Percentiles rank a stretch among this genome's conserved stretches.
Conservation (phyloP, 106 monocot genomes). For the Xerophyta viscosa region DNA sequence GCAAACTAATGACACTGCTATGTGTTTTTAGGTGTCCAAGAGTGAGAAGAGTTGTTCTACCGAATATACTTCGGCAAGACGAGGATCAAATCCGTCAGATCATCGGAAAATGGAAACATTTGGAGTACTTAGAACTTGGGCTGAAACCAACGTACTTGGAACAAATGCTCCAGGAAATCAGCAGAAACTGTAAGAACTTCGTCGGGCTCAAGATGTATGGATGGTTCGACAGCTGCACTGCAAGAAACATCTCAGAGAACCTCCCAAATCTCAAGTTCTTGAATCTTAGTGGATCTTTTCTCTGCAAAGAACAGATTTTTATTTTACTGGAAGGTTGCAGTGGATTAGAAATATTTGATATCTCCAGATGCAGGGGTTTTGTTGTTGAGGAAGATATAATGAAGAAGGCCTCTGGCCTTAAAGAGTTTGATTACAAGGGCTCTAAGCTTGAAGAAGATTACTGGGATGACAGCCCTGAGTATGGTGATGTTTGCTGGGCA, state of each 20-base stretch:
- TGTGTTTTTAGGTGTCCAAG: conserved; percentile 11
- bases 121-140: conserved; percentile 6
- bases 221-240: not conserved
- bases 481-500: conserved; percentile 1
- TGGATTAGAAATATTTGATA: not conserved
- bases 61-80: not conserved
- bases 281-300: conserved; percentile 1
- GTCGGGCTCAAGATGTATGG: conserved; percentile 2
- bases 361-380: conserved; percentile 7
- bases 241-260: not conserved
- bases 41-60: conserved; percentile 9
- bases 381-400: conserved; percentile 11
- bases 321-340: conserved; percentile 5
- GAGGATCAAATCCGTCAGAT: conserved; percentile 5
- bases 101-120: conserved; percentile 9
- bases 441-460: not conserved
- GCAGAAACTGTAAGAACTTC: conserved; percentile 1
- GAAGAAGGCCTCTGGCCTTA: conserved; percentile 7
- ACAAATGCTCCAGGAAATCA: not conserved
- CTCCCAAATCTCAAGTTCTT: conserved; percentile 8
- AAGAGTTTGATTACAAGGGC: conserved; percentile 7
- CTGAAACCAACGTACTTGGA: conserved; percentile 6
- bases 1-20: too few species aligned
- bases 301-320: conserved; percentile 7
- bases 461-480: conserved; percentile 1